Base-by-base conservation (phyloP, 306 rosid genomes). In the Amphicarpaea edgeworthii region DNA sequence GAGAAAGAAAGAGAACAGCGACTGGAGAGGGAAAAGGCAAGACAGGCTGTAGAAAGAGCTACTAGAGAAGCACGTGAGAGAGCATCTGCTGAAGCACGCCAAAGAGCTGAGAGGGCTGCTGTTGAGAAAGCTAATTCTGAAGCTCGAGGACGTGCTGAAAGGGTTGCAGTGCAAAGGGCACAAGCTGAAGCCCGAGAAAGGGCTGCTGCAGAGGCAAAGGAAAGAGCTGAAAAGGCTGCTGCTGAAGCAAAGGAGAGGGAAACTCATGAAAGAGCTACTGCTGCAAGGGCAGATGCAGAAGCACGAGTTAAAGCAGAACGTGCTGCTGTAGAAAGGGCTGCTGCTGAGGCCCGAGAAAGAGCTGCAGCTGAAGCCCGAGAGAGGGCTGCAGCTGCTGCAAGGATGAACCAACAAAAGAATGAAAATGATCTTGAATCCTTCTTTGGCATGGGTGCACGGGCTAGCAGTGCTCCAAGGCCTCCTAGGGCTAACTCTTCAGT, bases 11-110 rank as follows among this genome's bases (percentile, higher is more conserved):
- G 85, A 85, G 93, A 89, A 64, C 98, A 81, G 60, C 78, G 84
- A 79, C 72, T 87, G 70, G 96, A 90, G 83, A 80, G 86, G 83
- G 97, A 91, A 12, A 89, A 37, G 78, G 96, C 84, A 53, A 92
- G 96, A 77, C 98, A 88, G 82, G 99, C 98, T 54, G 98, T 96
- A 70, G 99, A 89, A 83, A 90, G 99, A 82, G 99, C 99, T 50
- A 96, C 99, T 20, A 86, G 99, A 82, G 99, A 96, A 87, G 99
- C 97, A 37, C 99, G 99, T 21, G 99, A 87, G 75, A 89, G 99
- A 87, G 99, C 99, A 70, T 92, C 88, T 62, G 72, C 78, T 78
- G 99, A 86, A 20, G 98, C 99, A 69, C 93, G 87, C 30, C 55
- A 74, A 66, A 96, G 83, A 86, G 99, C 99, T 82, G 93, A 92